phyloP scores from a whole-genome alignment of 306 rosid species.

The Cicer arietinum region DNA sequence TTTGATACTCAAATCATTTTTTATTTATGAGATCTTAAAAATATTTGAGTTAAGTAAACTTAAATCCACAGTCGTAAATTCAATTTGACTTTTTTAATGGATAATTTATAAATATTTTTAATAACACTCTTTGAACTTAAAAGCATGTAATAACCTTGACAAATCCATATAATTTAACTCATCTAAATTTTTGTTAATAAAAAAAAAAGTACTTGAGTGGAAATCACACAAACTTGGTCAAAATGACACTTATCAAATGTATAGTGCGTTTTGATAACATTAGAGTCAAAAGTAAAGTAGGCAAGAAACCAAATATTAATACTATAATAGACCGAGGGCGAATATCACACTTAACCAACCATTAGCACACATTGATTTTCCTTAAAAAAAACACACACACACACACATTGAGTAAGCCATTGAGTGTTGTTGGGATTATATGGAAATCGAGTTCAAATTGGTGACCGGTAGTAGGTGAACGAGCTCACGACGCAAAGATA shows the following conservation, averaged over 20 bases:
- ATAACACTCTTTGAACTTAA: no score
- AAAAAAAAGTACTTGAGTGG: not conserved
- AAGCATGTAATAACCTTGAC: no score
- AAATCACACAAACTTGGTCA: conserved; percentile 22
- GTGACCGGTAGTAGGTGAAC: conserved; percentile 29
- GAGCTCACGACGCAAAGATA: not conserved
- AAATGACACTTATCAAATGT: not conserved
- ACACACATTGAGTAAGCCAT: not conserved
- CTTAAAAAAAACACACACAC: no score
- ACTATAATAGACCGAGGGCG: not conserved
- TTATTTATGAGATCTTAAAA: conserved; percentile 17
- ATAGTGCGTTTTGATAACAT: not conserved
- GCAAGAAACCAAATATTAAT: not conserved
- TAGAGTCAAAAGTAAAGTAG: conserved; percentile 37
- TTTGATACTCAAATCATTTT: not conserved
- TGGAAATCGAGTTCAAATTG: not conserved
- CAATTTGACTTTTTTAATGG: no score
- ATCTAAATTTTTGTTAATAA: no score
- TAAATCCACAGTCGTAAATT: no score
- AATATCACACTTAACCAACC: conserved; percentile 18
- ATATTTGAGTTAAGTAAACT: not conserved
- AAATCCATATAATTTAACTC: no score
- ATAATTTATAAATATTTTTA: no score
- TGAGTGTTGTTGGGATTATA: not conserved
- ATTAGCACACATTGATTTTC: not conserved